A percentile compares a stretch with the other conserved stretches of the same genome.
These are phyloP conservation scores for Tricholoma sp. DNA, from an alignment of 768 basidiomycete genomes.

Conservation along the genomic window DNA sequence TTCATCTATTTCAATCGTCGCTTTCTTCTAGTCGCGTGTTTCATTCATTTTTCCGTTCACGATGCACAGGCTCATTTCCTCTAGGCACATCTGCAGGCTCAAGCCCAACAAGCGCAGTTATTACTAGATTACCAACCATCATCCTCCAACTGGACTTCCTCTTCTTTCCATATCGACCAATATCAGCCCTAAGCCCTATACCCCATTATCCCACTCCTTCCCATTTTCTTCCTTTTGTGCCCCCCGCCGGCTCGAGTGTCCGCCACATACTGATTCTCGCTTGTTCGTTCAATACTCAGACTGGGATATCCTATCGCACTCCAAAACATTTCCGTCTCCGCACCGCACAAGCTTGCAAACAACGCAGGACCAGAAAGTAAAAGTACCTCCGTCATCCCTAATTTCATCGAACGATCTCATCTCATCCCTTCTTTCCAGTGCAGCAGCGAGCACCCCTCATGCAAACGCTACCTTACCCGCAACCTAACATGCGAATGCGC, in stretches of 20 bases:
- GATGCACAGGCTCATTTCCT: too few relatives aligned
- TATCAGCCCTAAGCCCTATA: too few relatives aligned
- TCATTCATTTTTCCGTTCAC: too few relatives aligned
- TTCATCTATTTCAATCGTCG: too few relatives aligned
- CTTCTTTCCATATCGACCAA: too few relatives aligned
- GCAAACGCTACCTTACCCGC: conserved; percentile 56
- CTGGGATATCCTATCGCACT: conserved; percentile 59
- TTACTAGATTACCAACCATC: too few relatives aligned
- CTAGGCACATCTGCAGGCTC: too few relatives aligned
- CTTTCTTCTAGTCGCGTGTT: too few relatives aligned
- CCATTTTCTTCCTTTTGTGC: neutral
- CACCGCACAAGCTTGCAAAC: conserved; percentile 72
- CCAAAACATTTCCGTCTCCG: conserved; percentile 61
- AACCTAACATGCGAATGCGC: conserved; percentile 64
- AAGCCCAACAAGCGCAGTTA: too few relatives aligned
- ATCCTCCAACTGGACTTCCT: too few relatives aligned
- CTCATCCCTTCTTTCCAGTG: conserved; percentile 37
- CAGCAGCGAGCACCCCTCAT: conserved; percentile 65
- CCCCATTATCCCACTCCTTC: neutral
- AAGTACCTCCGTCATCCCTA: conserved; percentile 35
- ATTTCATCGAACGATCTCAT: neutral
- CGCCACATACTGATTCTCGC: conserved; percentile 39
- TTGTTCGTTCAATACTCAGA: conserved; percentile 58
- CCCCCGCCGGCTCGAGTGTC: too few relatives aligned
- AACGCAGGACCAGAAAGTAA: conserved; percentile 67